A percentile compares a stretch with the other conserved stretches of the same genome.
These are phyloP conservation scores for Phyllosticta citrichinensis DNA, from an alignment of 2,329 filamentous ascomycete species.

Conservation along the genomic window DNA sequence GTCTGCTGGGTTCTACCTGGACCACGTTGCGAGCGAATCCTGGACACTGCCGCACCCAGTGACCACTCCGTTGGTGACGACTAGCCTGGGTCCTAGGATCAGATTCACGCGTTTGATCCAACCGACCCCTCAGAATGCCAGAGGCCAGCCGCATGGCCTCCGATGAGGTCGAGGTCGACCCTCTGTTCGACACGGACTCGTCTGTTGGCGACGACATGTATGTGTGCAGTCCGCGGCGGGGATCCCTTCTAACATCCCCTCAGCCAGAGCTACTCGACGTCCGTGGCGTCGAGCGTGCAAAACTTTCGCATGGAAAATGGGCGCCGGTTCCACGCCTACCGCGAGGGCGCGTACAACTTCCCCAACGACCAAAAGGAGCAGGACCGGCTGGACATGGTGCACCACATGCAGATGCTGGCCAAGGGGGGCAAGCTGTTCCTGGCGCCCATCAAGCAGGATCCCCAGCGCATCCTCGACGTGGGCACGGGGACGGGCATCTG, in stretches of 20 bases:
- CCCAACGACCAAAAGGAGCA: conserved; percentile 9
- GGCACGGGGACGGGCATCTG: conserved; percentile 17
- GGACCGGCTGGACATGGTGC: conserved; percentile 9
- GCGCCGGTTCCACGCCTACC: conserved; percentile 29
- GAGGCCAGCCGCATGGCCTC: too few relatives aligned
- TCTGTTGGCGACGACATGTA: background rate
- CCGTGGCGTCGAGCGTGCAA: conserved; percentile 9
- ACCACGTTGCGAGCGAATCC: background rate
- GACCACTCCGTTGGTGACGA: background rate
- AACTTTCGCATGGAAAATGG: conserved; percentile 17
- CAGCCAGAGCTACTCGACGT: conserved; percentile 15
- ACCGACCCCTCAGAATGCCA: too few relatives aligned
- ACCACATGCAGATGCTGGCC: background rate
- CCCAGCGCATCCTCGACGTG: conserved; percentile 16
- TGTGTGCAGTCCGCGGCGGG: background rate
- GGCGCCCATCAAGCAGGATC: conserved; percentile 12
- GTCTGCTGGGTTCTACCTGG: background rate
- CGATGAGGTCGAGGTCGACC: background rate
- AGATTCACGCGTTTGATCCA: too few relatives aligned
- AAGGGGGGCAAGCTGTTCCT: conserved; percentile 13
- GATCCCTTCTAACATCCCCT: background rate
- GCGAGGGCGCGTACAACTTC: conserved; percentile 21
- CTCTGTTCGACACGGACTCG: background rate
- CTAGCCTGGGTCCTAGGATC: background rate
- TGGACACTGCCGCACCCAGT: background rate